Conservation (phyloP, 2,329 filamentous ascomycete genomes). For the Sarocladium brachiariae region DNA sequence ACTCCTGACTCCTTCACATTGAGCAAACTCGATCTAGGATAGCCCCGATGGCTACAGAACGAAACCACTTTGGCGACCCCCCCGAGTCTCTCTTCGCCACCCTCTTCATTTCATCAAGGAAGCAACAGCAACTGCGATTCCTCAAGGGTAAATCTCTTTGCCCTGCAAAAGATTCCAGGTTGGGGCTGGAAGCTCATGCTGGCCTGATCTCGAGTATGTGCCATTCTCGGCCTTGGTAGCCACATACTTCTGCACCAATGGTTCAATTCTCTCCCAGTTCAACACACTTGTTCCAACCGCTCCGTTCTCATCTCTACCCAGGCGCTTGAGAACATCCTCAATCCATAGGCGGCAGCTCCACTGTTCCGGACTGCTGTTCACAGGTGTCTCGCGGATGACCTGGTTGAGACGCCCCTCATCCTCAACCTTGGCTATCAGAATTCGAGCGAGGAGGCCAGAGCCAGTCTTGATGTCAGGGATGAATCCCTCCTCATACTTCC, state of each 20-base stretch:
- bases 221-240: not conserved
- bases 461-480: conserved; percentile 18
- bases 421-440: conserved; percentile 32
- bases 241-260: not conserved
- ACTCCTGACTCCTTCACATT: no score
- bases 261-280: conserved; percentile 1
- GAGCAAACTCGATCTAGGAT: no score
- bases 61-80: no score
- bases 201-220: not conserved
- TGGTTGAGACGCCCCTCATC: conserved; percentile 24
- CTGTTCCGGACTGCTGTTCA: conserved; percentile 25
- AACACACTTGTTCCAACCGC: conserved; percentile 5
- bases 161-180: not conserved
- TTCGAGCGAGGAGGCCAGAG: conserved; percentile 26
- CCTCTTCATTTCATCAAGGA: no score
- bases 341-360: conserved; percentile 37
- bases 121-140: no score
- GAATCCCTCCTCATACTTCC: conserved; percentile 55
- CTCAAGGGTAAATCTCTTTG: not conserved
- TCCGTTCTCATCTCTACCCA: conserved; percentile 22
- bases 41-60: no score
- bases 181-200: not conserved
- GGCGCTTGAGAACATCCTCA: conserved; percentile 22
- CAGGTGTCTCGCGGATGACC: conserved; percentile 24
- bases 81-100: no score